Percentiles rank a stretch among this genome's conserved stretches.
Evolutionary conservation across 2,329 filamentous ascomycete species (phyloP).

Genomic region (Sarocladiaceae sp.): DNA sequence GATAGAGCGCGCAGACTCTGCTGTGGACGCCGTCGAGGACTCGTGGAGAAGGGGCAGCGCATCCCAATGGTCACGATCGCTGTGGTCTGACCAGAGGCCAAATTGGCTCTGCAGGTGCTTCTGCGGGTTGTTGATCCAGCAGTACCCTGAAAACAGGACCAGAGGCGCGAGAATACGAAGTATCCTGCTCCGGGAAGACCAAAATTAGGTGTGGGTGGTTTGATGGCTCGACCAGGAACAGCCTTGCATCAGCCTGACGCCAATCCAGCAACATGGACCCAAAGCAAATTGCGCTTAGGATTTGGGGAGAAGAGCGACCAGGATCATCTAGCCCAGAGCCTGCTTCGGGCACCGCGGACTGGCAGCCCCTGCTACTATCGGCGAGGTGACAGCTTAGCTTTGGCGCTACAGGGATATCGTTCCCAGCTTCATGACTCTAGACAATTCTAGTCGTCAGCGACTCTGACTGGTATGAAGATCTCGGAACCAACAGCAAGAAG

Average conservation of each 20-base stretch:
- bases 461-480: too few relatives aligned
- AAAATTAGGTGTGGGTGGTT: conserved; percentile 8
- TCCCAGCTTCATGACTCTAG: neutral
- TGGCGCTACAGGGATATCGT: neutral
- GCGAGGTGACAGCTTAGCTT: too few relatives aligned
- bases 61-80: neutral
- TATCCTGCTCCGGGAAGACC: neutral
- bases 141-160: neutral
- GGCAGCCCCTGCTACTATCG: neutral
- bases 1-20: neutral
- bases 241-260: conserved; percentile 8
- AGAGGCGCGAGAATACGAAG: neutral
- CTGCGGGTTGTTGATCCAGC: neutral
- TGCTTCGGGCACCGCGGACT: neutral
- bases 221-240: conserved; percentile 9
- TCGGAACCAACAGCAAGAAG: too few relatives aligned
- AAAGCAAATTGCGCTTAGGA: conserved; percentile 9
- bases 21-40: neutral
- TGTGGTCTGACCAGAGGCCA: neutral
- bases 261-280: conserved; percentile 1
- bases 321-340: conserved; percentile 1
- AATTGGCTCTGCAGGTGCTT: conserved; percentile 1
- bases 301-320: conserved; percentile 1
- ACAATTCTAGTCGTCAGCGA: neutral
- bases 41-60: neutral